These are phyloP conservation scores for Paramecium caudatum DNA, from an alignment of 73 alveolate genomes.

Conservation along the genomic window DNA sequence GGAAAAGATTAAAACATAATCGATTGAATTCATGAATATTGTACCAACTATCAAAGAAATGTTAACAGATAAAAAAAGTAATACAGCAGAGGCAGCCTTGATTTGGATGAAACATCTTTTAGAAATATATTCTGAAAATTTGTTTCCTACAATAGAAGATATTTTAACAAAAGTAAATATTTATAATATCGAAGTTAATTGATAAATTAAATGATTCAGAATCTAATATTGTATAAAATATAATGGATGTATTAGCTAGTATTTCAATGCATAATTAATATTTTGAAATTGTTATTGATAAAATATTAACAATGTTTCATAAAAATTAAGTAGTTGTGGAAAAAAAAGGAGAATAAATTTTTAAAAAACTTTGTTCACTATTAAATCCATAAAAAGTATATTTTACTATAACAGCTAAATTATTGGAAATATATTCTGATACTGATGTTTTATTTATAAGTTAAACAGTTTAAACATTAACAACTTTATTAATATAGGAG, in stretches of 20 bases:
- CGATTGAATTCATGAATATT: slow-evolving; percentile 71
- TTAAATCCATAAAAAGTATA: slow-evolving; percentile 68
- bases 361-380: slow-evolving; percentile 57
- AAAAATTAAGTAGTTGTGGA: slow-evolving; percentile 57
- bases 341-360: slow-evolving; percentile 67
- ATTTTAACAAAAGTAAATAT: slow-evolving; percentile 50
- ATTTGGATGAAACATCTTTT: slow-evolving; percentile 76
- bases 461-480: slow-evolving; percentile 25
- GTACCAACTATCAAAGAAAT: slow-evolving; percentile 72
- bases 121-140: slow-evolving; percentile 55
- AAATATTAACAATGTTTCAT: slow-evolving; percentile 57
- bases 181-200: not conserved
- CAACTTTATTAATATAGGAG: slow-evolving; percentile 10
- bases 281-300: slow-evolving; percentile 72
- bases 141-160: slow-evolving; percentile 57
- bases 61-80: slow-evolving; percentile 66
- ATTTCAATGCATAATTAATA: slow-evolving; percentile 64
- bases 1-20: slow-evolving; percentile 63
- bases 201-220: slow-evolving; percentile 74
- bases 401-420: slow-evolving; percentile 71
- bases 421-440: slow-evolving; percentile 61
- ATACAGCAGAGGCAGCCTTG: slow-evolving; percentile 75
- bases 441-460: slow-evolving; percentile 36
- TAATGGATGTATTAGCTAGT: slow-evolving; percentile 72
- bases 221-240: slow-evolving; percentile 56